Percentiles rank a stretch among this genome's conserved stretches.
Conservation (phyloP, 164 flowering plant species). For the Warburgia ugandensis region DNA sequence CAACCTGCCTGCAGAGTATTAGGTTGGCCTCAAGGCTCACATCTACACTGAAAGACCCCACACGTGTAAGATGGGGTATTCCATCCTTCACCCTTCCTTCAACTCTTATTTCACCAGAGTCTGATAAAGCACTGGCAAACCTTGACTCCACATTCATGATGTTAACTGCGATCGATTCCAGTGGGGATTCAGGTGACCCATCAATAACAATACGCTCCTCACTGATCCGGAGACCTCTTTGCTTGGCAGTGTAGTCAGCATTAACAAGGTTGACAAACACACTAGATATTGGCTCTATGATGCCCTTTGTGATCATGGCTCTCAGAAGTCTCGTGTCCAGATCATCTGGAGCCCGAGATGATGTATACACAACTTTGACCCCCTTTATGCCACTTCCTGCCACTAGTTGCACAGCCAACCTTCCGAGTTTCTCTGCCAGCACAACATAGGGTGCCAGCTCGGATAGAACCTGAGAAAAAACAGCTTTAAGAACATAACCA, state of each 20-base stretch:
- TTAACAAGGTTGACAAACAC: slow-evolving; percentile 61
- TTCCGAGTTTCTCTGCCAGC: slow-evolving; percentile 75
- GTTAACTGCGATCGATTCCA: slow-evolving; percentile 60
- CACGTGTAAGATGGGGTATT: slow-evolving; percentile 47
- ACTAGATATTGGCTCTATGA: slow-evolving; percentile 72
- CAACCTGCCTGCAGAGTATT: slow-evolving; percentile 66
- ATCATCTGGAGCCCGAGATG: slow-evolving; percentile 64
- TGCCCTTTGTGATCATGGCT: slow-evolving; percentile 79
- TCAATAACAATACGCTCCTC: slow-evolving; percentile 52
- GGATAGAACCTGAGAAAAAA: slow-evolving; percentile 45
- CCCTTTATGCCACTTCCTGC: slow-evolving; percentile 54
- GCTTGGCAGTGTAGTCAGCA: slow-evolving; percentile 79
- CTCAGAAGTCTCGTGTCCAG: slow-evolving; percentile 76
- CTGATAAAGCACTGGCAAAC: slow-evolving; percentile 53
- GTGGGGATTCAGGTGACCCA: slow-evolving; percentile 47
- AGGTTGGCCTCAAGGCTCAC: slow-evolving; percentile 75
- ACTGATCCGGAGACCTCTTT: slow-evolving; percentile 57
- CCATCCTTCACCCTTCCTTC: slow-evolving; percentile 67
- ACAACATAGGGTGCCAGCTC: slow-evolving; percentile 64
- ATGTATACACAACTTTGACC: slow-evolving; percentile 63
- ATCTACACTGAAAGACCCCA: slow-evolving; percentile 63
- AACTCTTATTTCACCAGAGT: slow-evolving; percentile 43
- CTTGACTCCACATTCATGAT: slow-evolving; percentile 55
- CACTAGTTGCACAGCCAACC: slow-evolving; percentile 68
- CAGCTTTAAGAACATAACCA: too few relatives aligned